Evolutionary conservation across 2,329 filamentous ascomycete genomes (phyloP).

Genomic region (Penicillium thymicola): DNA sequence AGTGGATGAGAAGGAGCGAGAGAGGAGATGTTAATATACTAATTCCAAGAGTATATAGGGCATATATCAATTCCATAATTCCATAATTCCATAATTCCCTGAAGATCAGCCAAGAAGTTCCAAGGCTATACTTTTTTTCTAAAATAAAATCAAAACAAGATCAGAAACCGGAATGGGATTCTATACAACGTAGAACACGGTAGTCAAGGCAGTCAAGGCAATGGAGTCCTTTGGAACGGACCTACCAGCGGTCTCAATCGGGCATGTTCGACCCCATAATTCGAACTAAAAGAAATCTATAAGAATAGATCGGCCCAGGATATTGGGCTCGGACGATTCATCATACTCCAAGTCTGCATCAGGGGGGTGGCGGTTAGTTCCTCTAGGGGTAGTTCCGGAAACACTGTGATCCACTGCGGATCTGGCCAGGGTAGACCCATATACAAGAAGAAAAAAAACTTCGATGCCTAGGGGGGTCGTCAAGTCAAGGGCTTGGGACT

Average conservation of each 20-base stretch:
- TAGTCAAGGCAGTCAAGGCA: neutral
- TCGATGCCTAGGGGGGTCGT: conserved; percentile 19
- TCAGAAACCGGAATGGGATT: neutral
- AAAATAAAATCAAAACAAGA: neutral
- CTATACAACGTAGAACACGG: neutral
- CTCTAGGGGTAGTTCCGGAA: neutral
- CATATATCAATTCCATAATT: neutral
- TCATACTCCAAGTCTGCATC: conserved; percentile 4
- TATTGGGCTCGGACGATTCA: conserved; percentile 13
- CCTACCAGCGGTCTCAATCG: conserved; percentile 18
- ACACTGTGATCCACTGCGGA: conserved; percentile 11
- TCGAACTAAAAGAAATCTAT: conserved; percentile 7
- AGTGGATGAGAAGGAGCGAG: neutral
- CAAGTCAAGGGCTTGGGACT: conserved; percentile 8
- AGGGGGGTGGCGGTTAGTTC: conserved; percentile 14
- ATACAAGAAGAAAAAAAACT: conserved; percentile 12
- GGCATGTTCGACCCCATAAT: conserved; percentile 15
- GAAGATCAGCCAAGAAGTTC: conserved; percentile 20
- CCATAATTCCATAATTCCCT: neutral
- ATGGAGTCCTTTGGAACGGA: neutral
- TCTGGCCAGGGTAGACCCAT: conserved; percentile 8
- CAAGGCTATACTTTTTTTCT: conserved; percentile 9
- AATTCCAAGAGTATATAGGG: neutral
- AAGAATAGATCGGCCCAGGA: conserved; percentile 13
- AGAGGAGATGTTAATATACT: conserved; percentile 5